phyloP scores from a whole-genome alignment of 352 stramenopile genomes.

The Pythium oligandrum region DNA sequence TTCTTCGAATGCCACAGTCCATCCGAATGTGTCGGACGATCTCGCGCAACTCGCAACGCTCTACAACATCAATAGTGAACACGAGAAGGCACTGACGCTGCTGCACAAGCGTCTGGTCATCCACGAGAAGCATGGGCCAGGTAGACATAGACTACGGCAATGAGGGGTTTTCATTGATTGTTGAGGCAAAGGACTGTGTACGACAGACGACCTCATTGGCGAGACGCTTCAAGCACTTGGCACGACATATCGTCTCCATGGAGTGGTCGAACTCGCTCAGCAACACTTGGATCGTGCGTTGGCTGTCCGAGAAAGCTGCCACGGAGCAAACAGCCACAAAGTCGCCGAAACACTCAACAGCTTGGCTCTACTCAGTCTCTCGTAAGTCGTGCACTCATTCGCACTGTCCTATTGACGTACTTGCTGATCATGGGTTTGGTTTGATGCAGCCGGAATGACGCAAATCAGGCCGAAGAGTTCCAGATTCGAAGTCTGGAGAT shows the following conservation, averaged over 20 bases:
- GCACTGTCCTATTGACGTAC: not conserved
- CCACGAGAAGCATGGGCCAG: conserved; percentile 71
- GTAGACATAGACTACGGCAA: conserved; percentile 11
- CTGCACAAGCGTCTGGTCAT: conserved; percentile 78
- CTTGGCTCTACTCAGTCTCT: conserved; percentile 45
- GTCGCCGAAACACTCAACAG: conserved; percentile 81
- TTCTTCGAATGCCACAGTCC: conserved; percentile 23
- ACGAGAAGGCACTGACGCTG: conserved; percentile 60
- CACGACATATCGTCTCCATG: conserved; percentile 63
- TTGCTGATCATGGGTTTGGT: conserved; percentile 1
- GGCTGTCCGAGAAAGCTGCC: conserved; percentile 32
- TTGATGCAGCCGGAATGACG: conserved; percentile 29
- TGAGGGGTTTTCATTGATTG: too few relatives aligned
- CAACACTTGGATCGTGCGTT: conserved; percentile 62
- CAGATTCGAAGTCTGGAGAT: conserved; percentile 58
- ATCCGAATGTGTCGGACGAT: conserved; percentile 48
- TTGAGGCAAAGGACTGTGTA: not conserved
- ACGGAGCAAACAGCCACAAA: conserved; percentile 55
- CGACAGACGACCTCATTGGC: conserved; percentile 45
- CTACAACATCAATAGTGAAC: conserved; percentile 62
- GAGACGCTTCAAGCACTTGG: conserved; percentile 64
- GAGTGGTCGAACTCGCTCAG: conserved; percentile 37
- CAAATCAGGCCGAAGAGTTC: conserved; percentile 29
- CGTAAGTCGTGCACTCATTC: conserved; percentile 22
- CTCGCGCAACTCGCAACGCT: conserved; percentile 62